These are phyloP conservation scores for Takashimella tepidaria DNA, from an alignment of 1,284 basidiomycete genomes.

Conservation along the genomic window DNA sequence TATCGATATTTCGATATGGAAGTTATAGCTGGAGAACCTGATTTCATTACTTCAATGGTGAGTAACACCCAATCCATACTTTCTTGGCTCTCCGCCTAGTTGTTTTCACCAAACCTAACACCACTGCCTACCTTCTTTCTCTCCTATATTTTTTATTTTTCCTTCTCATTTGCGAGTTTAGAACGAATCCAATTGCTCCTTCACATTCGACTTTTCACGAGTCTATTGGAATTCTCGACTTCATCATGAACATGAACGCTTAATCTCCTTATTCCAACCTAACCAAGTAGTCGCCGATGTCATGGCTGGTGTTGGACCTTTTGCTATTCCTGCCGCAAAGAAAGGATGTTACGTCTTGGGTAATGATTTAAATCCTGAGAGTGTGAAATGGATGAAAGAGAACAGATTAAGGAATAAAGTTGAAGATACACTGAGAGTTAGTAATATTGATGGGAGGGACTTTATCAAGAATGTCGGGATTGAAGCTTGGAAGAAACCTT, in stretches of 20 bases:
- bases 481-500: constrained; percentile 59
- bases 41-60: constrained; percentile 81
- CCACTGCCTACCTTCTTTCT: neutral
- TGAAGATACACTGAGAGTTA: constrained; percentile 59
- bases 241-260: constrained; percentile 81
- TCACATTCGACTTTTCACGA: constrained; percentile 88
- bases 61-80: constrained; percentile 29
- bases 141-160: neutral
- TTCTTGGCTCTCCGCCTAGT: neutral
- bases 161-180: constrained; percentile 43
- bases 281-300: constrained; percentile 80
- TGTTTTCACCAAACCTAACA: neutral
- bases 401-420: constrained; percentile 75
- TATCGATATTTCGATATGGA: constrained; percentile 98
- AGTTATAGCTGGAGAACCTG: constrained; percentile 79
- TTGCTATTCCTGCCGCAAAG: constrained; percentile 87
- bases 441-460: constrained; percentile 74
- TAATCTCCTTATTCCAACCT: constrained; percentile 65
- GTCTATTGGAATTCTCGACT: constrained; percentile 99
- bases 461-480: constrained; percentile 65
- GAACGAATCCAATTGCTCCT: constrained; percentile 77
- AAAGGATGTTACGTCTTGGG: constrained; percentile 82
- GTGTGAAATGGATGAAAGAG: constrained; percentile 67
- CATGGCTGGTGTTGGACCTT: constrained; percentile 97
- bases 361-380: constrained; percentile 91